Evolutionary conservation across 257 asterid species (phyloP).

Genomic region (Ophiorrhiza pumila): DNA sequence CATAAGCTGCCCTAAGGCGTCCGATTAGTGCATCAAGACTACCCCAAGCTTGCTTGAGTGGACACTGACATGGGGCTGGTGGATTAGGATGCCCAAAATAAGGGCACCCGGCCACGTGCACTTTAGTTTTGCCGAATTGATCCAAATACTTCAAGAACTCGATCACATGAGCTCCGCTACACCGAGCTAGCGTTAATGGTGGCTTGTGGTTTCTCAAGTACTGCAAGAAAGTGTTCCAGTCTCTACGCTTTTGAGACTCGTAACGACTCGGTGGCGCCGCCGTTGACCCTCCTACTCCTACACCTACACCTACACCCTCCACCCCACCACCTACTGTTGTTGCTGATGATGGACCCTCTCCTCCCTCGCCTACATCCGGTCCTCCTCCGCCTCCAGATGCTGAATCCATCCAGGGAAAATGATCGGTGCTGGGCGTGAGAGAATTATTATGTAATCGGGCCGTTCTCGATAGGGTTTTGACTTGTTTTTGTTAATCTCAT

Average conservation of each 20-base stretch:
- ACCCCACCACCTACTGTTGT: slow-evolving; percentile 15
- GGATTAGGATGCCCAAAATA: slow-evolving; percentile 48
- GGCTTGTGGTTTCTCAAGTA: slow-evolving; percentile 46
- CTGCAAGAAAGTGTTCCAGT: slow-evolving; percentile 48
- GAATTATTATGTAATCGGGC: background rate
- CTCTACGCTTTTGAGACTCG: slow-evolving; percentile 49
- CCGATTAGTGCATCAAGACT: slow-evolving; percentile 53
- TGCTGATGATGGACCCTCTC: slow-evolving; percentile 24
- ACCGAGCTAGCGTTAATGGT: slow-evolving; percentile 36
- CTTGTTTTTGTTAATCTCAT: background rate
- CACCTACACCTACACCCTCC: slow-evolving; percentile 8
- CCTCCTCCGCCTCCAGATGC: slow-evolving; percentile 26
- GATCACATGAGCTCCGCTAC: slow-evolving; percentile 56
- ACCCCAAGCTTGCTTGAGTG: slow-evolving; percentile 48
- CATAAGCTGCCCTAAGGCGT: slow-evolving; percentile 47
- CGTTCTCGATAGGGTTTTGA: background rate
- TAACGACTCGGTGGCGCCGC: slow-evolving; percentile 42
- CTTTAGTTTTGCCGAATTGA: slow-evolving; percentile 51
- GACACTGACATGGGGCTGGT: slow-evolving; percentile 44
- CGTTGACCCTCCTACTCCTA: slow-evolving; percentile 24
- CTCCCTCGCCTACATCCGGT: slow-evolving; percentile 21
- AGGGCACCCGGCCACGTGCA: slow-evolving; percentile 41
- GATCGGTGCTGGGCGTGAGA: background rate
- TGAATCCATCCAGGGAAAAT: slow-evolving; percentile 29
- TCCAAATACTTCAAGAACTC: slow-evolving; percentile 47